phyloP scores from a whole-genome alignment of 768 basidiomycete species.

The Pholiota conissans region DNA sequence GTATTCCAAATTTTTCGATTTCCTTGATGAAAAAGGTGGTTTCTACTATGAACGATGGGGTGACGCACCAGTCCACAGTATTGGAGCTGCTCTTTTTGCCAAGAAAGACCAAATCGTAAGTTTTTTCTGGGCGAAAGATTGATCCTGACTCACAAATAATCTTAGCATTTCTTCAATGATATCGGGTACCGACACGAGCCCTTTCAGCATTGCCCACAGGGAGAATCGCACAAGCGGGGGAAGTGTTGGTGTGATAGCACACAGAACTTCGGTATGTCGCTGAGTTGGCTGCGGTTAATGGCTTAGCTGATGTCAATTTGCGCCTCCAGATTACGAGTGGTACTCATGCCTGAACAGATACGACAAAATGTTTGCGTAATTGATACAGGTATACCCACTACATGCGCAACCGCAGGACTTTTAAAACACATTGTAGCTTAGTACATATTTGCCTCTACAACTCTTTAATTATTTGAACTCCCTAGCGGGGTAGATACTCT shows the following conservation, averaged over 20 bases:
- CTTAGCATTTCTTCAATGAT: conserved; percentile 86
- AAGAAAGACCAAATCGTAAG: conserved; percentile 77
- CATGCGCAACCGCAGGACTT: not conserved
- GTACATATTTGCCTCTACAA: not conserved
- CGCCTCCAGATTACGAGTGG: conserved; percentile 67
- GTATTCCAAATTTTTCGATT: conserved; percentile 82
- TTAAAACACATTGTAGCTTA: not conserved
- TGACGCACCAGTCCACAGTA: conserved; percentile 88
- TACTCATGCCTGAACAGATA: conserved; percentile 88
- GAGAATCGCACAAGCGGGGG: conserved; percentile 69
- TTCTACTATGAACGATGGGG: conserved; percentile 97
- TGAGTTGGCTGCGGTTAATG: not conserved
- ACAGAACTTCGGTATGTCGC: conserved; percentile 69
- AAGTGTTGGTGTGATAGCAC: conserved; percentile 84
- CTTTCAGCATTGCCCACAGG: conserved; percentile 90
- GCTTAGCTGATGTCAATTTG: not conserved
- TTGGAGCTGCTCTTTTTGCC: conserved; percentile 88
- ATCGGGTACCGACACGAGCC: conserved; percentile 93
- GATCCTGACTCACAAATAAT: too few species aligned
- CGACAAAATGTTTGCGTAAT: conserved; percentile 52
- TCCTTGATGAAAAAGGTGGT: conserved; percentile 76
- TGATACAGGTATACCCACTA: conserved; percentile 1
- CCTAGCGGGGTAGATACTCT: not conserved
- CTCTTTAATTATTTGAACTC: conserved; percentile 2
- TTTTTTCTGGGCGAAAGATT: conserved; percentile 2